Conservation (phyloP, 2,329 filamentous ascomycete genomes). For the Tympanopsis confertula region DNA sequence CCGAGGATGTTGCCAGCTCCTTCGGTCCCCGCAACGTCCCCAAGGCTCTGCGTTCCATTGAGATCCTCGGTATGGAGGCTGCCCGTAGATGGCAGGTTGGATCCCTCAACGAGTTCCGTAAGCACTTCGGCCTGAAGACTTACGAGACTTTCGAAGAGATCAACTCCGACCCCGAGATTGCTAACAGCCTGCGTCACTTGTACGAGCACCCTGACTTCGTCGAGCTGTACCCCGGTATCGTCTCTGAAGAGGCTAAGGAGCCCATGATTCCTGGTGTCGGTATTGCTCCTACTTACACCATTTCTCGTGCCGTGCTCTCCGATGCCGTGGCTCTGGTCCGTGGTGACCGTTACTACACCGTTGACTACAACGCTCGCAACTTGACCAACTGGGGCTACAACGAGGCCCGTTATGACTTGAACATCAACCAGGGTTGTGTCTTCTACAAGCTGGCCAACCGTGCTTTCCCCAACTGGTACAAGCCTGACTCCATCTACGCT, state of each 20-base stretch:
- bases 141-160: constrained; percentile 75
- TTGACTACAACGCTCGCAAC: constrained; percentile 62
- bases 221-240: constrained; percentile 69
- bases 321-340: constrained; percentile 71
- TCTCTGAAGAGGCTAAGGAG: constrained; percentile 64
- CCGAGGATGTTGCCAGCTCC: constrained; percentile 66
- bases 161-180: constrained; percentile 63
- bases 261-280: constrained; percentile 66
- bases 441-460: constrained; percentile 76
- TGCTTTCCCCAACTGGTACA: constrained; percentile 72
- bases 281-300: constrained; percentile 65
- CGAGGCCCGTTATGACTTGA: constrained; percentile 61
- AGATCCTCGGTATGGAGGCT: constrained; percentile 71
- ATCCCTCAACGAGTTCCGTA: constrained; percentile 73
- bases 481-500: constrained; percentile 66
- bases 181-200: constrained; percentile 51
- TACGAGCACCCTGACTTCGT: constrained; percentile 72
- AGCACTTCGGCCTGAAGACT: constrained; percentile 66
- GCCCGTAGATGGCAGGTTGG: constrained; percentile 67
- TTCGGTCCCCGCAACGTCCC: constrained; percentile 69
- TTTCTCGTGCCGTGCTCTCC: constrained; percentile 64
- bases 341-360: constrained; percentile 67
- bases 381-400: constrained; percentile 78
- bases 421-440: constrained; percentile 68
- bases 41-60: constrained; percentile 59